Conservation (phyloP, 1,284 basidiomycete species). For the Termitomyces sp. region DNA sequence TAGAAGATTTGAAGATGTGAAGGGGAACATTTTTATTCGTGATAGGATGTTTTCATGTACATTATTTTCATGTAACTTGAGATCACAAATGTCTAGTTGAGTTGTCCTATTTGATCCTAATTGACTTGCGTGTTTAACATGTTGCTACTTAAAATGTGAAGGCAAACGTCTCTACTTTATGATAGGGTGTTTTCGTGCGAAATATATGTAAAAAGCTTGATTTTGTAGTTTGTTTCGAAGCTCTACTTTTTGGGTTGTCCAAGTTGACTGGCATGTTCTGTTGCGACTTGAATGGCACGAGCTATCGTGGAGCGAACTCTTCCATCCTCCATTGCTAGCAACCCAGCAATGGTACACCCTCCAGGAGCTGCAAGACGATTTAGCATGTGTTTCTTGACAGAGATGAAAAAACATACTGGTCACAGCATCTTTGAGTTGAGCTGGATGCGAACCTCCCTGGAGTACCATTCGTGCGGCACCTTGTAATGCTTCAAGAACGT, state of each 20-base stretch:
- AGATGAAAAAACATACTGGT: conserved; percentile 65
- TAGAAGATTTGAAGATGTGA: conserved; percentile 20
- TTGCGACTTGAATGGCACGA: conserved; percentile 90
- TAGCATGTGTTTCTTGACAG: neutral
- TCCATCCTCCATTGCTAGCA: conserved; percentile 94
- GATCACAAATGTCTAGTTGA: too few species aligned
- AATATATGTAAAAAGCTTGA: too few species aligned
- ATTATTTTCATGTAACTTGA: neutral
- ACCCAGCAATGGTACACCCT: conserved; percentile 96
- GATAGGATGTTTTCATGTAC: neutral
- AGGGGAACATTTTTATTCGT: conserved; percentile 15
- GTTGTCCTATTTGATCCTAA: too few species aligned
- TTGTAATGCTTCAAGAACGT: conserved; percentile 70
- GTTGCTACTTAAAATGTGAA: too few species aligned
- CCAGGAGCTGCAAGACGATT: conserved; percentile 71
- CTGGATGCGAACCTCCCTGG: conserved; percentile 85
- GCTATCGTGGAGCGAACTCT: conserved; percentile 93
- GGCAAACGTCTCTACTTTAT: too few species aligned
- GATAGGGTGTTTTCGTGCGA: too few species aligned
- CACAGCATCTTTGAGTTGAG: conserved; percentile 96
- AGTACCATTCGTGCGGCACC: conserved; percentile 96
- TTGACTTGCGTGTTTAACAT: too few species aligned
- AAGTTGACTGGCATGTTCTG: conserved; percentile 79
- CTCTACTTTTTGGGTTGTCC: conserved; percentile 52
- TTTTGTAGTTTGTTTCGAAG: neutral